phyloP scores from a whole-genome alignment of 2,329 filamentous ascomycete genomes.

The Chrysosporium queenslandicum region DNA sequence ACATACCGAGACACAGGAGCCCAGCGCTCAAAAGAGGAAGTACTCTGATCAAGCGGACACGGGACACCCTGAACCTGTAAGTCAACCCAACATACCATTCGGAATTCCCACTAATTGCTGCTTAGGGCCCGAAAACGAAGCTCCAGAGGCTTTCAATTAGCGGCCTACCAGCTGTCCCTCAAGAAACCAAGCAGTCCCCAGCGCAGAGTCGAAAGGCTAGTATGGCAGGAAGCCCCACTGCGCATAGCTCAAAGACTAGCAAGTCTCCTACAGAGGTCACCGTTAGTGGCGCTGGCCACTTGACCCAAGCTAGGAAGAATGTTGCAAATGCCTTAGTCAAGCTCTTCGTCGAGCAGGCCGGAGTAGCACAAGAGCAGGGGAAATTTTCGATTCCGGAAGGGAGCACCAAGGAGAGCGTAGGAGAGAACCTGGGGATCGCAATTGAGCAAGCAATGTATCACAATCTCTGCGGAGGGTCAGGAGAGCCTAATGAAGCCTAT shows the following conservation, averaged over 20 bases:
- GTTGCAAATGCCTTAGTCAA: conserved; percentile 62
- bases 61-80: conserved; percentile 27
- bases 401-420: conserved; percentile 53
- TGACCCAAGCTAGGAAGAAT: conserved; percentile 56
- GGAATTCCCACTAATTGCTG: background rate
- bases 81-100: conserved; percentile 11
- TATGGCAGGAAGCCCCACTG: conserved; percentile 21
- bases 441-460: conserved; percentile 62
- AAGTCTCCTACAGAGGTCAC: conserved; percentile 27
- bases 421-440: conserved; percentile 61
- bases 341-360: conserved; percentile 56
- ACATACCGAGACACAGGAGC: conserved; percentile 17
- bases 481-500: conserved; percentile 48
- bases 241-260: conserved; percentile 25
- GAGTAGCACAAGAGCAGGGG: conserved; percentile 55
- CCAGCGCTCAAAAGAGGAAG: conserved; percentile 37
- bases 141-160: conserved; percentile 32
- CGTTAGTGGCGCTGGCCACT: conserved; percentile 40
- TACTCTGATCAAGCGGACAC: conserved; percentile 32
- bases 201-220: conserved; percentile 28
- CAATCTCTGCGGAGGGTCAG: conserved; percentile 41
- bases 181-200: conserved; percentile 22
- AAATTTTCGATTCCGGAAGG: conserved; percentile 54
- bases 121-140: conserved; percentile 34
- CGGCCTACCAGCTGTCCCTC: conserved; percentile 15